phyloP scores from a whole-genome alignment of 306 rosid species.

The Malus sieversii region DNA sequence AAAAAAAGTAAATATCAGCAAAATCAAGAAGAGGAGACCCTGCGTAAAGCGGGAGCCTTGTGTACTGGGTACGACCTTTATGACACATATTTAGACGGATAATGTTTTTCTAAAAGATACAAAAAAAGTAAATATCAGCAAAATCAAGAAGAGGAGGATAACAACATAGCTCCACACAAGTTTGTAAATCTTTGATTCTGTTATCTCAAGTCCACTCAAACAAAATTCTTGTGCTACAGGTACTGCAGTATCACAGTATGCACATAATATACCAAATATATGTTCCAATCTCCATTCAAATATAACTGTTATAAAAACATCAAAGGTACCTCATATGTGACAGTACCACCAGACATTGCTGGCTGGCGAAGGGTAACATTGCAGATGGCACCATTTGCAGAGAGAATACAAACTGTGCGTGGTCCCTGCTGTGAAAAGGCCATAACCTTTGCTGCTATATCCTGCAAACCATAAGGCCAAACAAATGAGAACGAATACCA shows the following conservation, averaged over 20 bases:
- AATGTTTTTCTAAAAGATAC: too few relatives aligned
- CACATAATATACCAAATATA: not conserved
- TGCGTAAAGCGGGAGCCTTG: too few relatives aligned
- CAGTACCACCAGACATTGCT: conserved; percentile 34
- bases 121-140: too few relatives aligned
- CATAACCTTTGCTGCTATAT: conserved; percentile 49
- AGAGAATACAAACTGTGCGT: conserved; percentile 52
- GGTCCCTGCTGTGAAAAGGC: conserved; percentile 59
- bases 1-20: not conserved
- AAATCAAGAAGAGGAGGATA: not conserved
- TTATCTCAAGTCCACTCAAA: not conserved
- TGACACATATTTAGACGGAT: not conserved
- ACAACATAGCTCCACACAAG: not conserved
- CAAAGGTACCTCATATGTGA: conserved; percentile 54
- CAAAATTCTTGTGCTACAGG: not conserved
- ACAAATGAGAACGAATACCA: conserved; percentile 7
- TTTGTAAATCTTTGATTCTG: not conserved
- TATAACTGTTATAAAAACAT: not conserved
- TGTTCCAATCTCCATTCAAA: not conserved
- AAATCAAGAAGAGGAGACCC: not conserved
- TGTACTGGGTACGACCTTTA: too few relatives aligned
- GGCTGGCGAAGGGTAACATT: conserved; percentile 56
- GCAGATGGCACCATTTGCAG: conserved; percentile 63
- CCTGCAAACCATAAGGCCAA: conserved; percentile 41
- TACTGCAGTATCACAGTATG: not conserved